Evolutionary conservation across 106 monocot genomes (phyloP).

Genomic region (Dendrobium nobile): DNA sequence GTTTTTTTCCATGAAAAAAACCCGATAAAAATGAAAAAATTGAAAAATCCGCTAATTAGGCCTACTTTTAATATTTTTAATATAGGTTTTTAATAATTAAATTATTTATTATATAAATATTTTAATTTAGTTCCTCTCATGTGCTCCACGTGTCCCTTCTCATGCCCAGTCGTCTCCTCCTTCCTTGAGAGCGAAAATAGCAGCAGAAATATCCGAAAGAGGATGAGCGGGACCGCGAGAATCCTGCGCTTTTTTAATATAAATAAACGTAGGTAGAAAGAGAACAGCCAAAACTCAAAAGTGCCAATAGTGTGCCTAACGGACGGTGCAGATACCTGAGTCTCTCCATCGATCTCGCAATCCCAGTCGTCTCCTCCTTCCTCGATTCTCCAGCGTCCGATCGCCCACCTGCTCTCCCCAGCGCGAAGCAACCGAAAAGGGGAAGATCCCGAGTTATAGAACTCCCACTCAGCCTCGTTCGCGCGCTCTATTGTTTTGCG

Average conservation of each 20-base stretch:
- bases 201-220: neutral
- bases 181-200: neutral
- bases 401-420: conserved; percentile 18
- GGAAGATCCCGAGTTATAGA: neutral
- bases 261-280: neutral
- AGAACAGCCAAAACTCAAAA: no score
- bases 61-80: no score
- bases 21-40: no score
- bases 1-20: no score
- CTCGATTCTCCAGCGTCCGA: conserved; percentile 40
- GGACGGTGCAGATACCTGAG: conserved; percentile 11
- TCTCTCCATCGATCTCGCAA: conserved; percentile 2
- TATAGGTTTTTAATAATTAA: no score
- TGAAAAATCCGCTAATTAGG: no score
- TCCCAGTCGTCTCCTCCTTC: conserved; percentile 42
- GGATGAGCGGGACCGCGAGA: neutral
- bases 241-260: neutral
- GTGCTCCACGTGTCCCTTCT: neutral
- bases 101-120: no score
- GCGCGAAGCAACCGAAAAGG: conserved; percentile 1
- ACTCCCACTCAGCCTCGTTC: neutral
- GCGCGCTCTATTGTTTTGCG: neutral
- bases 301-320: neutral
- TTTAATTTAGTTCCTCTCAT: no score
- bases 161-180: neutral